Conservation (phyloP, 2,329 filamentous ascomycete species). For the Fusarium longipes region DNA sequence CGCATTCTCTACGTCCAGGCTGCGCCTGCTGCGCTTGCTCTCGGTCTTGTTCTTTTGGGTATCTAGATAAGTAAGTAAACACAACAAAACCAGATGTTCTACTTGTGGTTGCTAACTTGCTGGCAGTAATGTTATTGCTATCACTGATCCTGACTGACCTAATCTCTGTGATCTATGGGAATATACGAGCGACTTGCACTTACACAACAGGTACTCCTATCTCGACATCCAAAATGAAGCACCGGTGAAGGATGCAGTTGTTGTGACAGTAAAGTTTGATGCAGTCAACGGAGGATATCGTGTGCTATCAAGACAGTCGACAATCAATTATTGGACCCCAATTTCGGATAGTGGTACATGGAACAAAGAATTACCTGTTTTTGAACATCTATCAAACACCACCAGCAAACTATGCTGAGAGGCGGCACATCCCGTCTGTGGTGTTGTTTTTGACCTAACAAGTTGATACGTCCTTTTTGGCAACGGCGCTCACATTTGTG, state of each 20-base stretch:
- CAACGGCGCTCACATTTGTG: not conserved
- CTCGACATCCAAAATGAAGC: not conserved
- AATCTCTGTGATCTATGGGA: not conserved
- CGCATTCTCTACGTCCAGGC: slow-evolving; percentile 59
- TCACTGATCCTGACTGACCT: not conserved
- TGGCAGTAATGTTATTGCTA: not conserved
- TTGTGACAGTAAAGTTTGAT: not conserved
- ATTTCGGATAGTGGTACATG: not conserved
- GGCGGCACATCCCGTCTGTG: too few relatives aligned
- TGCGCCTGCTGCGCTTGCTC: slow-evolving; percentile 46
- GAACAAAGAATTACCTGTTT: not conserved
- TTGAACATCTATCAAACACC: not conserved
- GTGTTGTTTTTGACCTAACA: not conserved
- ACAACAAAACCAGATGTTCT: not conserved
- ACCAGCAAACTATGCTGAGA: not conserved
- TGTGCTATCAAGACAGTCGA: too few relatives aligned
- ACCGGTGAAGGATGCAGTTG: not conserved
- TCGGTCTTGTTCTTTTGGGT: slow-evolving; percentile 46
- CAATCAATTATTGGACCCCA: not conserved
- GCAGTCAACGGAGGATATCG: not conserved
- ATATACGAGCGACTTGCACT: not conserved
- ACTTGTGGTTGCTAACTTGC: not conserved
- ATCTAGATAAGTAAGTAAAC: not conserved
- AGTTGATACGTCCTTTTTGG: not conserved
- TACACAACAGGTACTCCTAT: not conserved